These are phyloP conservation scores for Fraxinus velutina DNA, from an alignment of 305 asterid species.

Conservation along the genomic window DNA sequence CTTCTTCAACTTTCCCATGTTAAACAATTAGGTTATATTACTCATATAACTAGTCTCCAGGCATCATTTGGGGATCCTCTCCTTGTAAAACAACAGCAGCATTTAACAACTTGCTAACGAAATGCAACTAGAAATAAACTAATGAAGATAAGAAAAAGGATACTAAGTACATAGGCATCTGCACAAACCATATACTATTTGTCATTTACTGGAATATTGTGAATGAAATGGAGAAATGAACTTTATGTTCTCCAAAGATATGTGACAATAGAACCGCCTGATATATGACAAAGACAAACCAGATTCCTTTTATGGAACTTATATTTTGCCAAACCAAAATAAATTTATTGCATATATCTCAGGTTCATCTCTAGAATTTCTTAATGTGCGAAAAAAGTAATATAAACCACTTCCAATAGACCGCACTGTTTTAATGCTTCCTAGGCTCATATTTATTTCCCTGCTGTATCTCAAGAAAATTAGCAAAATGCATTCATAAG, in stretches of 20 bases:
- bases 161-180: neutral
- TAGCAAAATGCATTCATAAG: neutral
- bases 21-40: slow-evolving; percentile 4
- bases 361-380: neutral
- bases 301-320: neutral
- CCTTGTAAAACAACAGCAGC: neutral
- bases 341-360: neutral
- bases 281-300: neutral
- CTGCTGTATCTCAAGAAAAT: neutral
- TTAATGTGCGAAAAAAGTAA: neutral
- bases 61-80: neutral
- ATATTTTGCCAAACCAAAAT: neutral
- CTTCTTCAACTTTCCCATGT: neutral
- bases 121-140: neutral
- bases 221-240: neutral
- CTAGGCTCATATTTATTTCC: neutral
- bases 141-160: neutral
- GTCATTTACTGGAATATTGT: neutral
- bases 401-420: neutral
- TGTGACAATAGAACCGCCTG: neutral
- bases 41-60: neutral
- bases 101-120: neutral
- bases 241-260: neutral
- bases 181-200: neutral
- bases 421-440: neutral